These are phyloP conservation scores for Areca catechu DNA, from an alignment of 176 grass and related monocot species.

Conservation along the genomic window DNA sequence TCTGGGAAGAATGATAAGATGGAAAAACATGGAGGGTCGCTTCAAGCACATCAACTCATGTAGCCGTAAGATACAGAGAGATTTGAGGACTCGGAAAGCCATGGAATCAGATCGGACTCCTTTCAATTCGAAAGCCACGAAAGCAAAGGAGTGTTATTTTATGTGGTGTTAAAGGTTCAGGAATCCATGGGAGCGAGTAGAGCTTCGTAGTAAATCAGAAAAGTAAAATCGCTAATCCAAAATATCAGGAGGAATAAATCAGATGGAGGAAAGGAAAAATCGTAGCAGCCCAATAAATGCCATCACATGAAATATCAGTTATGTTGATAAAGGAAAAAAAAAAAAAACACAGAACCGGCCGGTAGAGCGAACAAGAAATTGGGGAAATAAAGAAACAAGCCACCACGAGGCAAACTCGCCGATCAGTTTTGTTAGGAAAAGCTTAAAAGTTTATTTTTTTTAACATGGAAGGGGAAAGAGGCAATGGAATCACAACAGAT, in stretches of 20 bases:
- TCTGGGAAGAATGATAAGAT: not conserved
- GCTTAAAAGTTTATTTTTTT: constrained; percentile 23
- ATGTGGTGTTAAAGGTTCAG: constrained; percentile 36
- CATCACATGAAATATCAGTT: too few species aligned
- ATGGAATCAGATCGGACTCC: not conserved
- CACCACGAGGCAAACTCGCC: not conserved
- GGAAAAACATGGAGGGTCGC: not conserved
- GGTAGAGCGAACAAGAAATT: too few species aligned
- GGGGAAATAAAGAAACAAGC: too few species aligned
- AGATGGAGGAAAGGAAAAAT: constrained; percentile 1
- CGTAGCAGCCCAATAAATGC: not conserved
- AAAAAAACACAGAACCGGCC: too few species aligned
- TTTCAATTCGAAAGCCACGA: not conserved
- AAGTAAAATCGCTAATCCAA: too few species aligned
- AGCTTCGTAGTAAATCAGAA: too few species aligned
- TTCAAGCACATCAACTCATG: constrained; percentile 70
- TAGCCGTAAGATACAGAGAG: not conserved
- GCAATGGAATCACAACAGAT: not conserved
- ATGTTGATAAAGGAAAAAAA: too few species aligned
- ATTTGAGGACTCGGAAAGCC: too few species aligned
- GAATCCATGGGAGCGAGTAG: not conserved
- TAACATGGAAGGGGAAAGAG: constrained; percentile 8
- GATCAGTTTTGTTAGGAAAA: constrained; percentile 33
- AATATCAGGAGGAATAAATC: not conserved
- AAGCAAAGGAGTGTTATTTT: constrained; percentile 50